A percentile compares a stretch with the other conserved stretches of the same genome.
phyloP scores from a whole-genome alignment of 2,329 filamentous ascomycete genomes.

The Calycina marina region DNA sequence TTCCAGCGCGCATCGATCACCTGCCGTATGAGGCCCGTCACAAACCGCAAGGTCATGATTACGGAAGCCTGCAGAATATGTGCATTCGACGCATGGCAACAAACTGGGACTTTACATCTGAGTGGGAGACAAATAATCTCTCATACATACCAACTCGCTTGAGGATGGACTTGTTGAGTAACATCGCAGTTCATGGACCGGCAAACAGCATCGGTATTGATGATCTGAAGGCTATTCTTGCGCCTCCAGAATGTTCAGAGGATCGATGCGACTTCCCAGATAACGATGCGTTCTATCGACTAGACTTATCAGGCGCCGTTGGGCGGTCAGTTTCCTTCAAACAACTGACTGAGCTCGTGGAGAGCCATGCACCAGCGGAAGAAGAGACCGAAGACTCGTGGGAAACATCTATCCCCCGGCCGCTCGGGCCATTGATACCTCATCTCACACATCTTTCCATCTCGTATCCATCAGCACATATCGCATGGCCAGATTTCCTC shows the following conservation, averaged over 20 bases:
- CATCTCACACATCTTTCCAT: conserved; percentile 47
- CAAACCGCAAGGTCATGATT: not conserved
- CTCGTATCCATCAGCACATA: conserved; percentile 25
- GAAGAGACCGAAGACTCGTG: conserved; percentile 9
- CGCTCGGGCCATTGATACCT: conserved; percentile 26
- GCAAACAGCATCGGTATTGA: conserved; percentile 32
- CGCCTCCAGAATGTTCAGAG: conserved; percentile 20
- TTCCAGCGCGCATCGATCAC: conserved; percentile 19
- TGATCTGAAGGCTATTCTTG: conserved; percentile 35
- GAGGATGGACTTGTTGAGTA: conserved; percentile 35
- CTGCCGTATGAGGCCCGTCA: conserved; percentile 23
- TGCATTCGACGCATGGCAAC: conserved; percentile 34
- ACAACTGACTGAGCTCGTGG: conserved; percentile 35
- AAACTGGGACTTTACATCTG: conserved; percentile 39
- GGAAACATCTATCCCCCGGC: conserved; percentile 15
- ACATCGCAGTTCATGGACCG: conserved; percentile 30
- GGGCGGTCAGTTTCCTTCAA: conserved; percentile 36
- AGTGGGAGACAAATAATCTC: conserved; percentile 42
- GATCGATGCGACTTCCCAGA: conserved; percentile 8
- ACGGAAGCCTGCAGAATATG: conserved; percentile 30
- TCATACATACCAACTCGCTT: conserved; percentile 38
- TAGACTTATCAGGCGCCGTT: conserved; percentile 39
- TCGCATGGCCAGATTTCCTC: conserved; percentile 45
- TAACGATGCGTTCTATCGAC: conserved; percentile 33
- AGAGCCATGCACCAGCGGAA: conserved; percentile 5